A percentile compares a stretch with the other conserved stretches of the same genome.
These are phyloP conservation scores for Nepenthes gracilis DNA, from an alignment of 148 eudicot species.

Conservation along the genomic window DNA sequence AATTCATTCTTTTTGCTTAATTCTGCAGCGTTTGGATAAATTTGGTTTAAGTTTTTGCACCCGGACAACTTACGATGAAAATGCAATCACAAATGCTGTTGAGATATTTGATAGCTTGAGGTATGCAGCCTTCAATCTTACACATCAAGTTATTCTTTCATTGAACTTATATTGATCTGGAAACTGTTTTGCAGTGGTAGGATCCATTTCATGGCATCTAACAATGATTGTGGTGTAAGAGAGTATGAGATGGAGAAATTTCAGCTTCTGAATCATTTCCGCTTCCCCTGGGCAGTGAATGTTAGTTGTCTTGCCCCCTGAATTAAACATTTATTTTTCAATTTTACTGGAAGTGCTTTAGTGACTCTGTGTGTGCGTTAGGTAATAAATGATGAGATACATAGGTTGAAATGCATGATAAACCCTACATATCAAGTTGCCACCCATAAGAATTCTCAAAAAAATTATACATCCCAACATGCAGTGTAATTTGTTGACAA, in stretches of 20 bases:
- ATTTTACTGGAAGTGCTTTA: too few relatives aligned
- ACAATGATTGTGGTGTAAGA: constrained; percentile 77
- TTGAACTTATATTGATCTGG: not conserved
- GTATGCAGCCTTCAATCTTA: constrained; percentile 16
- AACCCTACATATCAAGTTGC: too few relatives aligned
- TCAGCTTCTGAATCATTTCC: constrained; percentile 62
- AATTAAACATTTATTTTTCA: not conserved
- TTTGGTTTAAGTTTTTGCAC: constrained; percentile 65
- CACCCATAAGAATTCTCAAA: too few relatives aligned
- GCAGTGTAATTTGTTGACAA: too few relatives aligned
- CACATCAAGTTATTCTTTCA: not conserved
- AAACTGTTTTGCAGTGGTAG: constrained; percentile 44
- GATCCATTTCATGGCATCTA: constrained; percentile 62
- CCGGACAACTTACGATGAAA: constrained; percentile 70
- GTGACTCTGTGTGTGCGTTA: too few relatives aligned
- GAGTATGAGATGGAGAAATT: constrained; percentile 77
- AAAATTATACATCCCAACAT: too few relatives aligned
- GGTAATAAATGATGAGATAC: too few relatives aligned
- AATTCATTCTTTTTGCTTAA: not conserved
- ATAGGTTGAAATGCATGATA: too few relatives aligned
- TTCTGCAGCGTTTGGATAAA: constrained; percentile 58
- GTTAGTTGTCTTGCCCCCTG: constrained; percentile 30
- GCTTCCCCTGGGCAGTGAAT: constrained; percentile 88
- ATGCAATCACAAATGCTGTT: constrained; percentile 85
- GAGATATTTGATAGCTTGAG: constrained; percentile 65